Conservation (phyloP, 805 yeast genomes). For the Wickerhamomyces hampshirensis region DNA sequence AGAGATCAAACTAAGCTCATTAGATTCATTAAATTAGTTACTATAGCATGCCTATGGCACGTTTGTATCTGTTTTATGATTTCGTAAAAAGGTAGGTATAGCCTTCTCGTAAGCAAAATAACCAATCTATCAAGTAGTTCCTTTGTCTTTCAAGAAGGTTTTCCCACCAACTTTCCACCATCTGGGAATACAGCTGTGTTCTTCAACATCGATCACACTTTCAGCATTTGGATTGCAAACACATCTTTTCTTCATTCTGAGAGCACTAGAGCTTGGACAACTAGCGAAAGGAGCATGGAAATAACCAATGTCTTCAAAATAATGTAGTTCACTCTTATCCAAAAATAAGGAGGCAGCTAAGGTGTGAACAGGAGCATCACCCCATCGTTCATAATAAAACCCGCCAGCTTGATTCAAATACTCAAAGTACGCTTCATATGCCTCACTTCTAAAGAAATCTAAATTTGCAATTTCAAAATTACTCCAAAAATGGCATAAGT, state of each 20-base stretch:
- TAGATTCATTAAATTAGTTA: background rate
- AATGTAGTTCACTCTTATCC: slow-evolving; percentile 58
- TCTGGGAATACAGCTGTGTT: slow-evolving; percentile 59
- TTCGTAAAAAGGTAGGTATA: too few species aligned
- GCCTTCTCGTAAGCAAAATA: too few species aligned
- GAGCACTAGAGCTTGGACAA: slow-evolving; percentile 49
- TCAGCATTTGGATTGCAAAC: slow-evolving; percentile 49
- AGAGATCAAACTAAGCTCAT: background rate
- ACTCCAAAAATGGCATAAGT: slow-evolving; percentile 84
- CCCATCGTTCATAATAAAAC: slow-evolving; percentile 88
- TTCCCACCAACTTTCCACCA: slow-evolving; percentile 81
- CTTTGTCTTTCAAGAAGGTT: slow-evolving; percentile 41
- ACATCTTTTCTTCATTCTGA: slow-evolving; percentile 55
- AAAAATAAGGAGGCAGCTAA: slow-evolving; percentile 60
- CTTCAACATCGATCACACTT: slow-evolving; percentile 34
- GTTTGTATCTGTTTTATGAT: too few species aligned
- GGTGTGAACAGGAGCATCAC: slow-evolving; percentile 90
- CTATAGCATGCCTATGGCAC: too few species aligned
- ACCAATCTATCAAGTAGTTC: slow-evolving; percentile 7
- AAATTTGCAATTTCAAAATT: slow-evolving; percentile 76
- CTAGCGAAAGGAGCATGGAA: slow-evolving; percentile 64
- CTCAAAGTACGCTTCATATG: slow-evolving; percentile 57
- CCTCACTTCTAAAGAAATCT: slow-evolving; percentile 63
- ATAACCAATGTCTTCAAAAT: slow-evolving; percentile 81
- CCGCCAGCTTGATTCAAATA: slow-evolving; percentile 66